Evolutionary conservation across 495 filamentous ascomycete genomes (phyloP).

Genomic region (Trichocladium antarcticum): DNA sequence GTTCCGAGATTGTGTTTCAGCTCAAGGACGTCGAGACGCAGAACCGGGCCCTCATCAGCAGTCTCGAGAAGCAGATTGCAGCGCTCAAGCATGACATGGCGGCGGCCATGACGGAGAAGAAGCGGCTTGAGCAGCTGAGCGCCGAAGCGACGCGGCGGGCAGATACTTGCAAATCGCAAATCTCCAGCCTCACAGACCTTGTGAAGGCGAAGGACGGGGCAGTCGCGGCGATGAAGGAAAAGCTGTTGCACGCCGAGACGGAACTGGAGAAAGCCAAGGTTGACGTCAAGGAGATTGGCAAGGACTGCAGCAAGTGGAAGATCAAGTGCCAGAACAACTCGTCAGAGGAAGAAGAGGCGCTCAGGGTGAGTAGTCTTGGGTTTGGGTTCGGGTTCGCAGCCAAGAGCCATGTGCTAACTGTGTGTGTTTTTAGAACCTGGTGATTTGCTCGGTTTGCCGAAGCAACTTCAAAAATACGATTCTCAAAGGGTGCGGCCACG

Average conservation of each 20-base stretch:
- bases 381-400: not conserved
- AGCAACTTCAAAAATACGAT: conserved; percentile 87
- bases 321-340: conserved; percentile 67
- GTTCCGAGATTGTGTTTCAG: conserved; percentile 83
- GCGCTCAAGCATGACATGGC: conserved; percentile 67
- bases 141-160: conserved; percentile 55
- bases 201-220: conserved; percentile 63
- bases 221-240: conserved; percentile 48
- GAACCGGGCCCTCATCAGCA: conserved; percentile 51
- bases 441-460: conserved; percentile 81
- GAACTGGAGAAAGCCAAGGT: conserved; percentile 63
- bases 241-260: conserved; percentile 44
- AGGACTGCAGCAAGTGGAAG: conserved; percentile 71
- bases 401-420: conserved; percentile 26
- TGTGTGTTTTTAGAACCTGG: conserved; percentile 60
- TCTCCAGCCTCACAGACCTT: conserved; percentile 59
- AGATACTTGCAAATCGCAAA: conserved; percentile 65
- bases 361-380: conserved; percentile 52
- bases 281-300: conserved; percentile 61
- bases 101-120: conserved; percentile 54
- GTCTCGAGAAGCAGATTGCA: conserved; percentile 78
- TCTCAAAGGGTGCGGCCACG: conserved; percentile 88
- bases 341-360: conserved; percentile 67
- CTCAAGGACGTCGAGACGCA: conserved; percentile 78
- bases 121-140: conserved; percentile 55